Evolutionary conservation across 441 rosid genomes (phyloP).

Genomic region (Corymbia citriodora): DNA sequence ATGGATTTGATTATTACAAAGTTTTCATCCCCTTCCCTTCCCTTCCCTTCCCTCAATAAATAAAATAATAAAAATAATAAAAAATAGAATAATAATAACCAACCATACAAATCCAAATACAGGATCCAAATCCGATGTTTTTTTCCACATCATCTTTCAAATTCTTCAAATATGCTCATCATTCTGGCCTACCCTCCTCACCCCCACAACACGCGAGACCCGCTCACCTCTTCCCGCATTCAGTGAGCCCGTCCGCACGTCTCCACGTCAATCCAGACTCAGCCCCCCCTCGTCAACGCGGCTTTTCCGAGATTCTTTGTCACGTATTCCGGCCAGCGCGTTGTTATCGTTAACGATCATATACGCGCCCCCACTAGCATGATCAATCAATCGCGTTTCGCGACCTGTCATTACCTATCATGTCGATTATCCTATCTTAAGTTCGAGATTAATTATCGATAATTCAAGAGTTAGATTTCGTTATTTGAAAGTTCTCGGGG

Average conservation of each 20-base stretch:
- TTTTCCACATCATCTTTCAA: neutral
- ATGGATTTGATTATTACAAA: neutral
- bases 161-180: neutral
- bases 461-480: neutral
- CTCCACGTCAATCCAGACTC: neutral
- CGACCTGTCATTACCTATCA: neutral
- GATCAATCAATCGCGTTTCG: neutral
- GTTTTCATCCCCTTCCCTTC: neutral
- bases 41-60: too few relatives aligned
- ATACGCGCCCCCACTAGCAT: neutral
- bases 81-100: neutral
- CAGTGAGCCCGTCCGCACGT: neutral
- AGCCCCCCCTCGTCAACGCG: too few relatives aligned
- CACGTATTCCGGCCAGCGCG: neutral
- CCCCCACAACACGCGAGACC: neutral
- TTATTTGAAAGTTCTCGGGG: neutral
- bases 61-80: neutral
- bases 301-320: neutral
- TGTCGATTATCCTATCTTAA: neutral
- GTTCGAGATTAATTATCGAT: neutral
- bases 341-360: fast-evolving
- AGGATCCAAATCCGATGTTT: neutral
- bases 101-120: neutral
- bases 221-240: too few relatives aligned
- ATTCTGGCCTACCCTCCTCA: neutral